Evolutionary conservation across 257 asterid species (phyloP).

Genomic region (Asclepias syriaca): DNA sequence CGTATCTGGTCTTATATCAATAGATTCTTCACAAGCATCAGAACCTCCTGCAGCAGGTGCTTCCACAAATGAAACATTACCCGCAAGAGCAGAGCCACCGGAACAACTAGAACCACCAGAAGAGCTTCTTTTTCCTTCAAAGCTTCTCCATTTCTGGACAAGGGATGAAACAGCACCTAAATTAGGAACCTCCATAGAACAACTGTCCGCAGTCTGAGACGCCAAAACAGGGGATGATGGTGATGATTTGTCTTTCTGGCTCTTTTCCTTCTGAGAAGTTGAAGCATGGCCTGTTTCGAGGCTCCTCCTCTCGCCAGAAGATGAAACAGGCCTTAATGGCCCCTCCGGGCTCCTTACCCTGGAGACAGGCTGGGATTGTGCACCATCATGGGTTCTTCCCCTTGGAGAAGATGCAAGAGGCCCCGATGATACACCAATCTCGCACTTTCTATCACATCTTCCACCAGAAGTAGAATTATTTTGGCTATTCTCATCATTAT

Average conservation of each 20-base stretch:
- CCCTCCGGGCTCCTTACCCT: conserved; percentile 7
- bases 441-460: conserved; percentile 20
- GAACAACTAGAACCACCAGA: conserved; percentile 16
- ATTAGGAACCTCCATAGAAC: conserved; percentile 28
- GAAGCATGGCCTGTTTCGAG: conserved; percentile 2
- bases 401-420: not conserved
- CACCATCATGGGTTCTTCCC: conserved; percentile 23
- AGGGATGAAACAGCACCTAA: conserved; percentile 68
- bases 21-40: conserved; percentile 20
- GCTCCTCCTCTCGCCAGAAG: conserved; percentile 16
- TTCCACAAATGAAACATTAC: conserved; percentile 12
- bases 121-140: conserved; percentile 27
- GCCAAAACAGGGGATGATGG: conserved; percentile 11
- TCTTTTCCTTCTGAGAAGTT: conserved; percentile 2
- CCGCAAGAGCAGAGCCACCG: not conserved
- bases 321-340: conserved; percentile 7
- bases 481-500: conserved; percentile 1
- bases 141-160: conserved; percentile 64
- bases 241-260: not conserved
- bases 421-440: conserved; percentile 1
- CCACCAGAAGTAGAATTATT: conserved; percentile 12
- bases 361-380: conserved; percentile 5
- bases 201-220: conserved; percentile 20
- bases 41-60: not conserved
- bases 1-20: conserved; percentile 16